Evolutionary conservation across 2,329 filamentous ascomycete species (phyloP), one percentile per base, ranked within the genome.

Genomic region (Alternaria arbusti): DNA sequence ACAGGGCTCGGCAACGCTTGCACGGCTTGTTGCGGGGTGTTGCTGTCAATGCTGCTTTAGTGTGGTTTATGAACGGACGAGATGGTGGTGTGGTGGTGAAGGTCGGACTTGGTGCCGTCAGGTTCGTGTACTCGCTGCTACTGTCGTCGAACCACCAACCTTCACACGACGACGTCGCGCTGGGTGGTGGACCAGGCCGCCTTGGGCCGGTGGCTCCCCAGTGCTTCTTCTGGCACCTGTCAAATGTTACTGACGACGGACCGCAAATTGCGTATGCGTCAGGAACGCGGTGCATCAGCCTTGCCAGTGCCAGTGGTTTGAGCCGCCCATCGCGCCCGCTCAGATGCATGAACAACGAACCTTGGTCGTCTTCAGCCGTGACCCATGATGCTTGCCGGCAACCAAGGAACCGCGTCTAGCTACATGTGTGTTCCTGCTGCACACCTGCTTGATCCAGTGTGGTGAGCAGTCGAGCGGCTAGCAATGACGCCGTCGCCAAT

Each of bases 1-100:
- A 74, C 74, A 79, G 70, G 74, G 76, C 76, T 80, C 78, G 77
- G 78, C 78, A 80, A 80, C 78, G 78, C 77, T 79, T 79, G 75
- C 65, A 67, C 62, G 57, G 65, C 65, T 61, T 67, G 70, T 79
- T 80, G 79, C 78, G 79, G 79, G 79, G 78, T 79, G 72, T 77
- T 61, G 66, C 60, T 67, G 70, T 69, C 65, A 68, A 65, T 69
- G 69, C 70, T 73, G 71, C 68, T 70, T 63, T 73, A 75, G 69
- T 62, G 56, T 60, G 67, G 59, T 65, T 68, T 52, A 63, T 70
- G 64, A 63, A 64, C 65, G 67, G 65, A 61, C 63, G 61, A 62
- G 61, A 49, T 46, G 62, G 58, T 63, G 58, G 50, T 55, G 66
- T 67, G 66, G 65, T 72, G 71, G 57, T 54, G 55, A 43, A 71